These are phyloP conservation scores for Aspergillus ustus DNA, from an alignment of 2,329 filamentous ascomycete genomes.

Conservation along the genomic window DNA sequence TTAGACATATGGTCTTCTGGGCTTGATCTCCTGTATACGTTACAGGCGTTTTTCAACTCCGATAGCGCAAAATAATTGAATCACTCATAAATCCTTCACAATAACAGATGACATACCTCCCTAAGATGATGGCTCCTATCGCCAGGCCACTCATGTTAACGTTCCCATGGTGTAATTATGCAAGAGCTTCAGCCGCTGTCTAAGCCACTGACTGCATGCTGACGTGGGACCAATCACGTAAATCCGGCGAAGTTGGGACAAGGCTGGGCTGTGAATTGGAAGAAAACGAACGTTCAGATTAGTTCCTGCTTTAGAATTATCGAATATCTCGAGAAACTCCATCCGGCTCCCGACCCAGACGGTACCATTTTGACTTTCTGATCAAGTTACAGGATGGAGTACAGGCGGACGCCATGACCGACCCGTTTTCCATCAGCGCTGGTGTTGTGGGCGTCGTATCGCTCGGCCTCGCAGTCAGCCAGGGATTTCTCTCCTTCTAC, in stretches of 20 bases:
- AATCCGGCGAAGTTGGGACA: neutral
- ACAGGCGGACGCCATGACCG: neutral
- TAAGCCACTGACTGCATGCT: neutral
- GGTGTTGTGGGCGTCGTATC: constrained; percentile 19
- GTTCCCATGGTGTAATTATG: neutral
- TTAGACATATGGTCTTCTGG: neutral
- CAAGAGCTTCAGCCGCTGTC: neutral
- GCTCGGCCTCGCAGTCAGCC: constrained; percentile 20
- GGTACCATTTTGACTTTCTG: neutral
- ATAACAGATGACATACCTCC: neutral
- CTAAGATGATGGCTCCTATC: neutral
- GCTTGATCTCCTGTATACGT: neutral
- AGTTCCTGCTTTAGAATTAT: neutral
- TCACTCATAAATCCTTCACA: neutral
- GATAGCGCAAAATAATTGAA: neutral
- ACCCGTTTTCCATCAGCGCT: constrained; percentile 27
- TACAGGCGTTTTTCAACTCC: neutral
- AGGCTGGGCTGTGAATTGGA: neutral
- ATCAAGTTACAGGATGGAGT: neutral
- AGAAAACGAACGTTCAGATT: neutral
- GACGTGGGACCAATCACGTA: neutral
- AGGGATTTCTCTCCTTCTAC: constrained; percentile 21
- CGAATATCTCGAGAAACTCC: neutral
- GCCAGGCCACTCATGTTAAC: neutral
- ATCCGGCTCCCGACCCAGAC: neutral